Evolutionary conservation across 2,329 filamentous ascomycete species (phyloP).

Genomic region (Pseudogymnoascus sp.): DNA sequence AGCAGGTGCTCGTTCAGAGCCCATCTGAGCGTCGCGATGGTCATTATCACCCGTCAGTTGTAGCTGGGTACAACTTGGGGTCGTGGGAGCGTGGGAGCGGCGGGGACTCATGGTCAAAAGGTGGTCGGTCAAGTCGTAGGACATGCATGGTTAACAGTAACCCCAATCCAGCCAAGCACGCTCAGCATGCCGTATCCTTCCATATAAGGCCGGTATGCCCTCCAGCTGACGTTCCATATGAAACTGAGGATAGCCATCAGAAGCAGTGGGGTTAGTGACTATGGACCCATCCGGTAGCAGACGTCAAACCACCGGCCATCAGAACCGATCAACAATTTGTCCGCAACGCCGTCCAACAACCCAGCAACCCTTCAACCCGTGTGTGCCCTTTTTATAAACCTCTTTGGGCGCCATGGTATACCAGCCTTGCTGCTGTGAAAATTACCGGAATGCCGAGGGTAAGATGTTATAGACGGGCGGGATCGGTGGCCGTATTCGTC

Average conservation of each 20-base stretch:
- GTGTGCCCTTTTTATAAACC: neutral
- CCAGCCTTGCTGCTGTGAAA: neutral
- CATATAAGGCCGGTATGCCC: neutral
- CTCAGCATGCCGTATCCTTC: neutral
- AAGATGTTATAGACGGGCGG: neutral
- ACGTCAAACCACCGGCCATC: neutral
- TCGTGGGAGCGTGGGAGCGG: neutral
- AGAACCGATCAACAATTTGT: neutral
- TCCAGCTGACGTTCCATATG: neutral
- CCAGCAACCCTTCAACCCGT: neutral
- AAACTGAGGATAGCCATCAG: neutral
- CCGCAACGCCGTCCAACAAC: neutral
- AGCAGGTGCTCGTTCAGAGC: neutral
- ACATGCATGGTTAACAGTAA: neutral
- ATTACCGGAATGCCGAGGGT: neutral
- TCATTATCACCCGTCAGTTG: neutral
- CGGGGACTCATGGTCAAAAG: neutral
- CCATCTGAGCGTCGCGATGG: neutral
- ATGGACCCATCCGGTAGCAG: neutral
- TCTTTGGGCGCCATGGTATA: neutral
- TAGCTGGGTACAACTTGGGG: neutral
- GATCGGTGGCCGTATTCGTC: too few relatives aligned
- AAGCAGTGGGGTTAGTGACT: slow-evolving; percentile 1
- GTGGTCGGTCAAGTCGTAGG: slow-evolving; percentile 4
- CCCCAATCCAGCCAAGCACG: neutral